These are phyloP conservation scores for Saposhnikovia divaricata DNA, from an alignment of 129 eudicot species.

Conservation along the genomic window DNA sequence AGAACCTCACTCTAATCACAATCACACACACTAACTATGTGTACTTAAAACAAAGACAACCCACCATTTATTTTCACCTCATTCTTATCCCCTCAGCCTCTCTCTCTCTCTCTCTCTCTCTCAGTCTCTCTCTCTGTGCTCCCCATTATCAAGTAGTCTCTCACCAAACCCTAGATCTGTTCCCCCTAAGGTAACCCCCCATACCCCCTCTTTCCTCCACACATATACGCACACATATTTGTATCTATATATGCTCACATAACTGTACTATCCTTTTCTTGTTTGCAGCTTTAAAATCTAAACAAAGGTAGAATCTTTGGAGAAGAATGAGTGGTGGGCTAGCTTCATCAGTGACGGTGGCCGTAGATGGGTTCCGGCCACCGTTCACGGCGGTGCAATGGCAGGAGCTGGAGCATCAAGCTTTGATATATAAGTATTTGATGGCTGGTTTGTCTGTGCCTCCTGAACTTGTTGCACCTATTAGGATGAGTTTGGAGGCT, in stretches of 20 bases:
- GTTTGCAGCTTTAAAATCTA: conserved; percentile 4
- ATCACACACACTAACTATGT: background rate
- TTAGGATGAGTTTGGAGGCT: conserved; percentile 39
- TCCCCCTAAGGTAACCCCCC: conserved; percentile 22
- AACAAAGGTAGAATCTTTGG: background rate
- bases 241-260: background rate
- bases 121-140: background rate
- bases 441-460: conserved; percentile 49
- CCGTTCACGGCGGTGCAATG: conserved; percentile 50
- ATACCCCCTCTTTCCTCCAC: background rate
- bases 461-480: conserved; percentile 42
- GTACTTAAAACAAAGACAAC: background rate
- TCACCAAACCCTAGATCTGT: conserved; percentile 59
- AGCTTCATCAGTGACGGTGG: conserved; percentile 10
- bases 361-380: conserved; percentile 24
- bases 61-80: background rate
- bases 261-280: background rate
- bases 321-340: conserved; percentile 15
- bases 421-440: conserved; percentile 48
- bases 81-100: background rate
- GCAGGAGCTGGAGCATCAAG: conserved; percentile 63
- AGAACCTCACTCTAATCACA: background rate
- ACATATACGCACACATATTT: background rate
- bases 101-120: background rate
- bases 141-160: conserved; percentile 19